phyloP scores from a whole-genome alignment of 139 green algal genomes.

The Chlorokybus atmophyticus region DNA sequence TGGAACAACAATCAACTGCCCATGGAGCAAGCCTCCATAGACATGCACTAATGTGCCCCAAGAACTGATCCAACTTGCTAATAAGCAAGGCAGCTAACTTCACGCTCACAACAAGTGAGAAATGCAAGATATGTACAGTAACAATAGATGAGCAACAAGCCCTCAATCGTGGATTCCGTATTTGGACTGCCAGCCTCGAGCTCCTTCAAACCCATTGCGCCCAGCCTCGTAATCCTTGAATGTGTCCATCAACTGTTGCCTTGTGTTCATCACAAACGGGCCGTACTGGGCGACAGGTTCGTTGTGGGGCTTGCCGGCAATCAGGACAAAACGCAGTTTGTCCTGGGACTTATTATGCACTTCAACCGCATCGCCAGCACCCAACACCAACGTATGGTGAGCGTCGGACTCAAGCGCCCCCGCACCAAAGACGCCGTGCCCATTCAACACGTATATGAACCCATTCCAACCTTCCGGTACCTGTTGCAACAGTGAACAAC shows the following conservation, averaged over 20 bases:
- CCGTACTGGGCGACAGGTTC: conserved; percentile 35
- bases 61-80: too few relatives aligned
- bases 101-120: too few relatives aligned
- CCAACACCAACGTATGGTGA: conserved; percentile 21
- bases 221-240: conserved; percentile 26
- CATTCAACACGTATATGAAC: conserved; percentile 20
- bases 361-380: conserved; percentile 17
- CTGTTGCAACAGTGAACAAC: conserved; percentile 5
- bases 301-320: conserved; percentile 29
- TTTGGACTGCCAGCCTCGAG: conserved; percentile 10
- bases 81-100: too few relatives aligned
- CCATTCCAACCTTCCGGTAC: conserved; percentile 23
- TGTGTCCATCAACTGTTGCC: conserved; percentile 26
- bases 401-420: background rate
- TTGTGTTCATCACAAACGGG: conserved; percentile 39
- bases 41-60: too few relatives aligned
- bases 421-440: conserved; percentile 8
- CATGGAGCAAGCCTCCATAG: too few relatives aligned
- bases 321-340: conserved; percentile 20
- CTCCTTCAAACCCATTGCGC: conserved; percentile 29
- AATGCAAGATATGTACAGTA: too few relatives aligned
- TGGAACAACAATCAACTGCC: too few relatives aligned
- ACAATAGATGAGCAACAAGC: too few relatives aligned
- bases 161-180: too few relatives aligned
- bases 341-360: conserved; percentile 21